Percentiles rank a stretch among this genome's conserved stretches.
Evolutionary conservation across 192 early-diverging fungal genomes (phyloP).

Genomic region (Coemansia sp.): DNA sequence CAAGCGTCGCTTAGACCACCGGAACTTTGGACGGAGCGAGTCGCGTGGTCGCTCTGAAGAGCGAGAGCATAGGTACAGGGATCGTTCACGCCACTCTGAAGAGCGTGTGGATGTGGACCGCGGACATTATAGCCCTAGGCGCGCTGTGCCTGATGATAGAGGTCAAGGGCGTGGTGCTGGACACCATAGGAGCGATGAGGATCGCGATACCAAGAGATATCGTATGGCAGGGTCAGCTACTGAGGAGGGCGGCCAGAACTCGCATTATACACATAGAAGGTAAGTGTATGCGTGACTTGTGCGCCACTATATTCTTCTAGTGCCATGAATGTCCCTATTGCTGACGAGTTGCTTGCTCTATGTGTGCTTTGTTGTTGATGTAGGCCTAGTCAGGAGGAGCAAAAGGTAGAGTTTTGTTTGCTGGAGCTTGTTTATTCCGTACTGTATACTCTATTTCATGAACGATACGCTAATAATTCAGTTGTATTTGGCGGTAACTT

Average conservation of each 20-base stretch:
- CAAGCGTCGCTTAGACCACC: slow-evolving; percentile 36
- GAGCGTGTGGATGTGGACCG: background rate
- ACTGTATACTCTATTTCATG: background rate
- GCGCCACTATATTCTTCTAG: background rate
- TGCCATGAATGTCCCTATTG: background rate
- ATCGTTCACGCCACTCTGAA: background rate
- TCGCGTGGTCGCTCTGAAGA: slow-evolving; percentile 16
- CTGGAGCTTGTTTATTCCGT: background rate
- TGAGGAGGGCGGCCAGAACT: background rate
- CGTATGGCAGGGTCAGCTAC: background rate
- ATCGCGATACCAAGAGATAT: slow-evolving; percentile 6
- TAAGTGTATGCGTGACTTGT: slow-evolving; percentile 4
- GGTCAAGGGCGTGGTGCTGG: background rate
- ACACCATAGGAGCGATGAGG: background rate
- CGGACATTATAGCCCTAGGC: slow-evolving; percentile 20
- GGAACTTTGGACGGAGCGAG: slow-evolving; percentile 44
- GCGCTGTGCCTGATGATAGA: background rate
- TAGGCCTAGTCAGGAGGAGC: slow-evolving; percentile 16
- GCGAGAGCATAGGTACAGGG: background rate
- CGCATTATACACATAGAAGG: slow-evolving; percentile 22
- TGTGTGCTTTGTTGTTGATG: background rate
- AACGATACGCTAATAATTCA: background rate
- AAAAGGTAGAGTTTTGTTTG: slow-evolving; percentile 25
- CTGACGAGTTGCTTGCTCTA: background rate
- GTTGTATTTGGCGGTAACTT: background rate